Conservation (phyloP, 257 asterid genomes). For the Agastache rugosa region DNA sequence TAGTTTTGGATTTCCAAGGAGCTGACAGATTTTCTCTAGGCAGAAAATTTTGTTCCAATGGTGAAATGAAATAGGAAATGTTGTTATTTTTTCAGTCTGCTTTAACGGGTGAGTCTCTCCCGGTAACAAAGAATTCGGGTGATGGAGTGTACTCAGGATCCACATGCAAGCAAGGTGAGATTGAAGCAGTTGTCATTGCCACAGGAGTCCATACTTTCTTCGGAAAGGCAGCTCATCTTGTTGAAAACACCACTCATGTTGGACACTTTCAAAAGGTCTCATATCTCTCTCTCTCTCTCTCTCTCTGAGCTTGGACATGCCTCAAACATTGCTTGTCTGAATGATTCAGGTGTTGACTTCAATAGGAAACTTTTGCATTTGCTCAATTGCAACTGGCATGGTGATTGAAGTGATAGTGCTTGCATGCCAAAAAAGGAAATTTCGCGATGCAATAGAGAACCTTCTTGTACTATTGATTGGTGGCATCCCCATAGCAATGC, state of each 20-base stretch:
- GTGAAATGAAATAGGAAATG: no score
- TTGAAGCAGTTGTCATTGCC: constrained; percentile 56
- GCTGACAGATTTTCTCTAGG: no score
- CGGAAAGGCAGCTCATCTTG: constrained; percentile 63
- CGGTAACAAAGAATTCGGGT: constrained; percentile 52
- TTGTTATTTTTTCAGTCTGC: no score
- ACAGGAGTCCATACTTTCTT: constrained; percentile 61
- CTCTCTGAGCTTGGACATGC: neutral
- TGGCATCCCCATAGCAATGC: constrained; percentile 86
- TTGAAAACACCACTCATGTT: constrained; percentile 53
- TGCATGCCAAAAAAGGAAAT: constrained; percentile 55
- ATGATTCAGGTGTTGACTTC: constrained; percentile 70
- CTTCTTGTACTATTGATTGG: constrained; percentile 74
- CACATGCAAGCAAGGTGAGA: constrained; percentile 60
- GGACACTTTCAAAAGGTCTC: constrained; percentile 56
- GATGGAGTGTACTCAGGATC: constrained; percentile 57
- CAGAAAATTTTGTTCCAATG: no score
- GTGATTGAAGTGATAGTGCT: constrained; percentile 63
- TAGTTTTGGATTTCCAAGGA: no score
- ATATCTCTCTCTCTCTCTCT: neutral
- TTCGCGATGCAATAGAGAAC: constrained; percentile 66
- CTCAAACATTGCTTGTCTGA: neutral
- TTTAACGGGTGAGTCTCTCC: constrained; percentile 56
- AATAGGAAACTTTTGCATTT: constrained; percentile 82
- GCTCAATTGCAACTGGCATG: constrained; percentile 69